These are phyloP conservation scores for Talaromyces sp. DNA, from an alignment of 2,329 filamentous ascomycete genomes.

Conservation along the genomic window DNA sequence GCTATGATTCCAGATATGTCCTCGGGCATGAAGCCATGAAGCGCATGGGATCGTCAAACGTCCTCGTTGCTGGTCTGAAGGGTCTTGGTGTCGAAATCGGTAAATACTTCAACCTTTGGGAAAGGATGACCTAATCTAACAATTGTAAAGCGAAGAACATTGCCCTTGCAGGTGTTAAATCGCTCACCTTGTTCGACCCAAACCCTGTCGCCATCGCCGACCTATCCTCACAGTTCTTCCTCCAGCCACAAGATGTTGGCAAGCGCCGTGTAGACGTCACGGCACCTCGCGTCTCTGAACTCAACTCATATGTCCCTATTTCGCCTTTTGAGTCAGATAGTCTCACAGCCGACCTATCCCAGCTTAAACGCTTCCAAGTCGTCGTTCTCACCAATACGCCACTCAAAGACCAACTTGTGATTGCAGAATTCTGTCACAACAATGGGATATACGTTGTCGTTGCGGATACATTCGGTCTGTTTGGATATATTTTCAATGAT, in stretches of 20 bases:
- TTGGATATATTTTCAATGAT: conserved; percentile 94
- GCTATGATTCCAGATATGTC: conserved; percentile 49
- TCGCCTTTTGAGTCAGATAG: conserved; percentile 62
- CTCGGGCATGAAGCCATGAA: conserved; percentile 87
- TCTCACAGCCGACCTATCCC: conserved; percentile 69
- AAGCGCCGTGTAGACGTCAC: conserved; percentile 86
- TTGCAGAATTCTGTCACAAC: conserved; percentile 89
- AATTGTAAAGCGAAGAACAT: conserved; percentile 79
- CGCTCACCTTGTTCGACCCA: conserved; percentile 87
- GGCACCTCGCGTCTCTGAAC: conserved; percentile 81
- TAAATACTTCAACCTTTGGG: conserved; percentile 23
- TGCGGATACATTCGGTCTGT: conserved; percentile 86
- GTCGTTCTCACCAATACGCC: conserved; percentile 85
- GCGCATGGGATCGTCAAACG: conserved; percentile 94
- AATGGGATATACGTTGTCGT: conserved; percentile 89
- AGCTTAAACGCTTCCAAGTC: conserved; percentile 87
- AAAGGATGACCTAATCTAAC: not conserved
- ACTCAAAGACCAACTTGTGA: conserved; percentile 72
- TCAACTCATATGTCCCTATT: conserved; percentile 95
- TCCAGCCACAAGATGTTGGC: conserved; percentile 80
- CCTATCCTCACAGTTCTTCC: conserved; percentile 96
- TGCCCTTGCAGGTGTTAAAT: conserved; percentile 96
- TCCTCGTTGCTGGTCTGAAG: conserved; percentile 86
- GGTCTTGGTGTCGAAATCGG: conserved; percentile 91
- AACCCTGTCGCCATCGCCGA: conserved; percentile 78